phyloP scores from a whole-genome alignment of 208 protist species.

The Acanthamoeba healyi region DNA sequence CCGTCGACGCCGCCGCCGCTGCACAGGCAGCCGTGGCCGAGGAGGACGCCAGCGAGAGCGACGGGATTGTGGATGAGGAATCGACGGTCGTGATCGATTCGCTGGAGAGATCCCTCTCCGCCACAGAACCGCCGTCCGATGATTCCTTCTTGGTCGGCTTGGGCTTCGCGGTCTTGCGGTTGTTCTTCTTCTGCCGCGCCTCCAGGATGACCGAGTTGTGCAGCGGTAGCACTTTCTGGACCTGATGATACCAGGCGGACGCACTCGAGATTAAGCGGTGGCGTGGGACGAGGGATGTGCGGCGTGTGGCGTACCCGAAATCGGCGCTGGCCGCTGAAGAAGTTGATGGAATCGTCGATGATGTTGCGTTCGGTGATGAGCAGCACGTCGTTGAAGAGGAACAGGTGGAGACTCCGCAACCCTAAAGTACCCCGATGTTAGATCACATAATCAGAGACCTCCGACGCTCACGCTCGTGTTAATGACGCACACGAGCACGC shows the following conservation, averaged over 20 bases:
- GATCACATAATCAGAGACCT: no score
- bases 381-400: slow-evolving; percentile 55
- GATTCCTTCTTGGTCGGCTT: background rate
- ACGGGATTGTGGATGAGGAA: background rate
- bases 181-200: background rate
- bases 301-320: background rate
- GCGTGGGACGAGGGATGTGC: no score
- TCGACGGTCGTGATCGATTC: no score
- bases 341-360: slow-evolving; percentile 50
- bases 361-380: slow-evolving; percentile 51
- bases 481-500: no score
- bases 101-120: no score
- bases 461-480: no score
- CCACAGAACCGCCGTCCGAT: background rate
- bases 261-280: background rate
- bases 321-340: slow-evolving; percentile 1
- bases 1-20: background rate
- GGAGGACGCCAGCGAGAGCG: background rate
- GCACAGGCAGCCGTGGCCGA: background rate
- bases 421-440: background rate
- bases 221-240: background rate
- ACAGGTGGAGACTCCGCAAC: background rate
- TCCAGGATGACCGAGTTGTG: slow-evolving; percentile 18
- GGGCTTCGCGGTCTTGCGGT: background rate
- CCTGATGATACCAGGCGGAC: no score